Percentiles rank a stretch among this genome's conserved stretches.
Evolutionary conservation across 208 protist genomes (phyloP).

Genomic region (Acanthamoeba triangularis): DNA sequence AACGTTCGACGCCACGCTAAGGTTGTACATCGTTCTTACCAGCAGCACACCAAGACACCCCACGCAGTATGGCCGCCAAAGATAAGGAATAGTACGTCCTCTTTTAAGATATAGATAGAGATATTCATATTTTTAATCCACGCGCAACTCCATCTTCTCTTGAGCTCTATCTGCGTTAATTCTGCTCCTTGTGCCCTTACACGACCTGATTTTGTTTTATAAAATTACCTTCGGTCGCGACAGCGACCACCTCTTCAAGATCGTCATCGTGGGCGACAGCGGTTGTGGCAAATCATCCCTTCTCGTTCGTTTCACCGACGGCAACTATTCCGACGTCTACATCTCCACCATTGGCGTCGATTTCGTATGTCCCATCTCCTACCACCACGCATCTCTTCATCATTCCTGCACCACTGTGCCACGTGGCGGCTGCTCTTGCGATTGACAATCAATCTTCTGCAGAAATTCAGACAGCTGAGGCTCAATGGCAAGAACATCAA

Average conservation of each 20-base stretch:
- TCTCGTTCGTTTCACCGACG: constrained; percentile 56
- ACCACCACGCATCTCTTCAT: not conserved
- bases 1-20: too few species aligned
- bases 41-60: too few species aligned
- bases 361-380: constrained; percentile 84
- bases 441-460: too few species aligned
- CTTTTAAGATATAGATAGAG: too few species aligned
- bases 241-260: constrained; percentile 73
- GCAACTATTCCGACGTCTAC: constrained; percentile 98
- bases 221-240: not conserved
- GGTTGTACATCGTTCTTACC: too few species aligned
- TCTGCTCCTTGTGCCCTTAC: not conserved
- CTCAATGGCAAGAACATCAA: constrained; percentile 98
- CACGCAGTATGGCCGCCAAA: not conserved
- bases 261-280: constrained; percentile 75
- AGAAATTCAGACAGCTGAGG: constrained; percentile 97
- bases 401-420: too few species aligned
- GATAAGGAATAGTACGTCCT: constrained; percentile 13
- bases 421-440: too few species aligned
- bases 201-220: not conserved
- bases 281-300: constrained; percentile 65
- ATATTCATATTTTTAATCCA: too few species aligned
- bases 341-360: constrained; percentile 99
- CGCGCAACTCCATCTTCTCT: constrained; percentile 83
- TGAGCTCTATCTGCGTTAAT: constrained; percentile 50